Evolutionary conservation across 345 rosid species (phyloP), one percentile per base, ranked within the genome.

Genomic region (Cardiospermum halicacabum): DNA sequence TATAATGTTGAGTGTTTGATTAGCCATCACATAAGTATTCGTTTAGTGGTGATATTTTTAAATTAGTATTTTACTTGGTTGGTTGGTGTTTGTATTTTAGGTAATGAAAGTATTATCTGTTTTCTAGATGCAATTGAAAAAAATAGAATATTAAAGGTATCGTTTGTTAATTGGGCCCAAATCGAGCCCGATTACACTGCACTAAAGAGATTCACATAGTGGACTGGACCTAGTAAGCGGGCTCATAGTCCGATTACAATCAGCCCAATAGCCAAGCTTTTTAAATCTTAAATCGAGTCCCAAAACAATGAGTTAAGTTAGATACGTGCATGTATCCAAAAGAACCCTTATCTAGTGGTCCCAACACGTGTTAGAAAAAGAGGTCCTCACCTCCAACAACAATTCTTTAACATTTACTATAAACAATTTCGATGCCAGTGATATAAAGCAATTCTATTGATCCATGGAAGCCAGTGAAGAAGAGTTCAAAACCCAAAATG

Each of bases 341-440:
- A 30, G 67, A 62, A 43, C 24, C 21, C 53, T 32, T 11, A 19
- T 42, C 66, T 2, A n/a, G 49, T 59, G 69, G 66, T 67, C 70
- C 71, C 64, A 58, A n/a, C 36, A 63, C 50, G 49, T n/a, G 45
- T 31, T 24, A 53, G 37, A 12, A n/a, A 5, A 9, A 31, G 59
- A 40, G 10, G 72, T 64, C 56, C 32, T 39, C 8, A 55, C 63
- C 79, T 53, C 59, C 59, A 64, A 18, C 75, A 18, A 63, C 65
- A 62, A 62, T 53, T 64, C 37, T 30, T 15, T 4, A 26, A 31
- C 48, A 50, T 49, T 49, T 25, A 49, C n/a, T 62, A n/a, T n/a
- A 21, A 58, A 30, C 32, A 27, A 25, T 53, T 42, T 47, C 19
- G 39, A 34, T 34, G 6, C 40, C 28, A 40, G 31, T 21, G 22